Evolutionary conservation across 2,329 filamentous ascomycete species (phyloP).

Genomic region (Penicillium aurantiogriseum): DNA sequence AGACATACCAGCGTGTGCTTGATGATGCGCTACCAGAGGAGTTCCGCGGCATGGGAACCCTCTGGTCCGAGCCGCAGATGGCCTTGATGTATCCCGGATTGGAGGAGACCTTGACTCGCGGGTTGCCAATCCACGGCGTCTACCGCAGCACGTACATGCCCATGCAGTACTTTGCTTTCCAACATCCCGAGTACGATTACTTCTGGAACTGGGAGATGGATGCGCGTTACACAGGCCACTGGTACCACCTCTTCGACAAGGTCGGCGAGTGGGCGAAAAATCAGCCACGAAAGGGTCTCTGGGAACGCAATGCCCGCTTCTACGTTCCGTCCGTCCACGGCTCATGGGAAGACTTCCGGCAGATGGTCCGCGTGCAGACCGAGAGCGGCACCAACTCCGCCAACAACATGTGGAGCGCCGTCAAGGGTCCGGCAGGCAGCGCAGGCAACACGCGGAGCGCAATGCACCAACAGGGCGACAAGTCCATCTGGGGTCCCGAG

Average conservation of each 20-base stretch:
- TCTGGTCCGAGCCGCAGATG: conserved; percentile 97
- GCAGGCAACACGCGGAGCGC: conserved; percentile 25
- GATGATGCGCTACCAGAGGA: conserved; percentile 70
- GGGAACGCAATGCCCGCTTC: conserved; percentile 76
- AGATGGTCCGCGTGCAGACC: conserved; percentile 72
- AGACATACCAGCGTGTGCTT: conserved; percentile 71
- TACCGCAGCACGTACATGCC: conserved; percentile 94
- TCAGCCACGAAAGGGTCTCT: conserved; percentile 76
- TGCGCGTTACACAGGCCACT: conserved; percentile 73
- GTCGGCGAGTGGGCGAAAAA: conserved; percentile 66
- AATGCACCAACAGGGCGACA: conserved; percentile 48
- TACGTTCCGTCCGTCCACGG: conserved; percentile 76
- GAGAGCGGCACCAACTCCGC: conserved; percentile 65
- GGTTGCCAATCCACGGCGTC: conserved; percentile 81
- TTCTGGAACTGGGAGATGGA: conserved; percentile 91
- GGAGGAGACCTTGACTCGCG: conserved; percentile 69
- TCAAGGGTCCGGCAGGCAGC: conserved; percentile 31
- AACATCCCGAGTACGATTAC: conserved; percentile 75
- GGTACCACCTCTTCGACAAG: conserved; percentile 75
- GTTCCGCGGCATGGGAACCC: conserved; percentile 80
- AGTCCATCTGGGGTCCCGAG: conserved; percentile 79
- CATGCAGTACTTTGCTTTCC: conserved; percentile 85
- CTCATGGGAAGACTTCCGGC: conserved; percentile 74
- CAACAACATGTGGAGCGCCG: conserved; percentile 65
- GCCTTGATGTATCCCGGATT: conserved; percentile 83